phyloP scores from a whole-genome alignment of 2,329 filamentous ascomycete genomes.

The Graphilbum fragrans region DNA sequence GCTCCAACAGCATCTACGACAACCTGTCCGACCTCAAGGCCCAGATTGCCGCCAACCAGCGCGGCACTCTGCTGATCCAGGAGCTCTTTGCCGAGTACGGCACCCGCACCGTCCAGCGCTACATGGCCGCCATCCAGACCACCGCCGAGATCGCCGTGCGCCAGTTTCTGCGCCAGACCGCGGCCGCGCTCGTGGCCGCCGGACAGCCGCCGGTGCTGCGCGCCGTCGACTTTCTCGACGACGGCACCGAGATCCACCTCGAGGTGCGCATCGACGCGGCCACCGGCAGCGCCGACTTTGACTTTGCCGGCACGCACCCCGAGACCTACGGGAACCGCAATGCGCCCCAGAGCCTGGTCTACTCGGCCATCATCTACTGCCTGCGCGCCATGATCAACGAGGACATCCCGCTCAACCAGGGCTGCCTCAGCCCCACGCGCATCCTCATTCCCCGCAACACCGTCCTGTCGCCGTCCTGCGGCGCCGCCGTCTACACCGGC shows the following conservation, averaged over 20 bases:
- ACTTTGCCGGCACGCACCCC: conserved; percentile 22
- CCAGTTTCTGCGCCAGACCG: conserved; percentile 52
- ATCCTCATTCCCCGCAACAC: conserved; percentile 17
- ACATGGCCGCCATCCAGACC: conserved; percentile 66
- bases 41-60: conserved; percentile 63
- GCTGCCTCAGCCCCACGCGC: conserved; percentile 21
- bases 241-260: conserved; percentile 22
- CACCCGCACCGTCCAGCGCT: conserved; percentile 20
- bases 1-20: conserved; percentile 59
- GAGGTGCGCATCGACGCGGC: conserved; percentile 17
- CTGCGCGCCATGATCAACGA: conserved; percentile 20
- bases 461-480: conserved; percentile 17
- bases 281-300: conserved; percentile 20
- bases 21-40: conserved; percentile 67
- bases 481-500: conserved; percentile 27
- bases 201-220: too few species aligned
- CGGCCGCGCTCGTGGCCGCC: conserved; percentile 37
- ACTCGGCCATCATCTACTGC: conserved; percentile 22
- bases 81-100: conserved; percentile 60
- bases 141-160: conserved; percentile 65
- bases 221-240: conserved; percentile 26
- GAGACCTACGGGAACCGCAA: conserved; percentile 19
- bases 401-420: conserved; percentile 26
- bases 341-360: conserved; percentile 3
- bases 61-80: conserved; percentile 60